A percentile compares a stretch with the other conserved stretches of the same genome.
Conservation (phyloP, 768 basidiomycete species). For the Suillus fuscotomentosus region DNA sequence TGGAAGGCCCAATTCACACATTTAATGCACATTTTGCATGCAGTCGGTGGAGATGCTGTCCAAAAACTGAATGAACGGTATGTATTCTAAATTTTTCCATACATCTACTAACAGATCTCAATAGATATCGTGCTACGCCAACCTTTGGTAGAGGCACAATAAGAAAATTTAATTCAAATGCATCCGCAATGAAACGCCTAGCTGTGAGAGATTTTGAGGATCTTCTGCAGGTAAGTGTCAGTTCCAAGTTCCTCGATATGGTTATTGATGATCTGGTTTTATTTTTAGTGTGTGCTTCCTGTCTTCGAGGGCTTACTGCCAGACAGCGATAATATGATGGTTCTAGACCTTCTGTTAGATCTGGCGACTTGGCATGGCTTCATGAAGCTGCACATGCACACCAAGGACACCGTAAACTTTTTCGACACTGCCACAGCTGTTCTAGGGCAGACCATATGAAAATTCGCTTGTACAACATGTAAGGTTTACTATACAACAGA, state of each 20-base stretch:
- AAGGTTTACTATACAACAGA: background rate
- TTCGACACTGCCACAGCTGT: background rate
- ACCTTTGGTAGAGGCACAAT: background rate
- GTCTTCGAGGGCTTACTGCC: background rate
- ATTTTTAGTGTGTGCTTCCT: background rate
- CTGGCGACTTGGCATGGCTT: background rate
- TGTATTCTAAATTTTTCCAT: background rate
- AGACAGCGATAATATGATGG: background rate
- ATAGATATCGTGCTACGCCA: background rate
- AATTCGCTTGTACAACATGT: background rate
- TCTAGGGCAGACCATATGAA: background rate
- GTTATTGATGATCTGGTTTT: background rate
- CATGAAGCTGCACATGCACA: background rate
- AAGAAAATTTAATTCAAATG: background rate
- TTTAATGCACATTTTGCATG: constrained; percentile 12
- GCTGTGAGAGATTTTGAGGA: background rate
- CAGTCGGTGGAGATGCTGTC: background rate
- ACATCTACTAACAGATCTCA: background rate
- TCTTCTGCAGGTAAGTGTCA: background rate
- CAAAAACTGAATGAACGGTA: background rate
- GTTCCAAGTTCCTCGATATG: background rate
- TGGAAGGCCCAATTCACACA: constrained; percentile 26
- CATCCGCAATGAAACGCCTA: background rate
- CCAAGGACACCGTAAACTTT: background rate
- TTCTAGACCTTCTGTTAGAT: background rate